A percentile compares a stretch with the other conserved stretches of the same genome.
Evolutionary conservation across 208 protist species (phyloP).

Genomic region (Trypanosoma rangeli): DNA sequence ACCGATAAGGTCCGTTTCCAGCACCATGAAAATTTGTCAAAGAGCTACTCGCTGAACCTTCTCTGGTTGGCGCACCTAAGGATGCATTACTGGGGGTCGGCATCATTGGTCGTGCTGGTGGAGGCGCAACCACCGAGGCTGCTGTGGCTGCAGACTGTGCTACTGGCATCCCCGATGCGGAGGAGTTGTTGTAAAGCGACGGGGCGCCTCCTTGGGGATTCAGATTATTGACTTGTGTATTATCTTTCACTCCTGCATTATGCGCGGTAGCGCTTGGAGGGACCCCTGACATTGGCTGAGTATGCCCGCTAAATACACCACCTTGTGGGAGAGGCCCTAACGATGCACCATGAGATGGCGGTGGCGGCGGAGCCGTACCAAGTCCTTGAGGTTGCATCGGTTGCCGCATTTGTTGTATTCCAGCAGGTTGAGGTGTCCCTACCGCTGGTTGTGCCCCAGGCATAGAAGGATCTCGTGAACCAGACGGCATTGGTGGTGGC

Average conservation of each 20-base stretch:
- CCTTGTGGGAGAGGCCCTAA: background rate
- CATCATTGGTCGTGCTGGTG: background rate
- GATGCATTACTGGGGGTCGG: background rate
- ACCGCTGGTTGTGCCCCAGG: background rate
- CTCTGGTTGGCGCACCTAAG: background rate
- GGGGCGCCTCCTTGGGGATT: background rate
- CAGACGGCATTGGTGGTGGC: background rate
- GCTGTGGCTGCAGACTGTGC: background rate
- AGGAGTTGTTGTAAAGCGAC: background rate
- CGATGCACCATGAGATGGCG: background rate
- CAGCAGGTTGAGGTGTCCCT: background rate
- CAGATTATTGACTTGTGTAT: background rate
- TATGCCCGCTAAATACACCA: background rate
- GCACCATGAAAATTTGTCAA: background rate
- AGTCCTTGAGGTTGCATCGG: background rate
- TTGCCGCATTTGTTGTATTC: background rate
- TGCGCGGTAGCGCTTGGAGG: background rate
- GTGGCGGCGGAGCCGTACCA: slow-evolving; percentile 1
- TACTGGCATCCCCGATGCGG: background rate
- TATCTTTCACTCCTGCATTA: background rate
- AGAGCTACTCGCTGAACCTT: background rate
- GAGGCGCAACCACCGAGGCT: background rate
- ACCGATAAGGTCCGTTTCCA: background rate
- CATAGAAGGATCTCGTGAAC: slow-evolving; percentile 10
- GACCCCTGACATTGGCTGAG: background rate